Percentiles rank a stretch among this genome's conserved stretches.
Conservation (phyloP, 2,329 filamentous ascomycete genomes). For the Scytalidium lignicola region DNA sequence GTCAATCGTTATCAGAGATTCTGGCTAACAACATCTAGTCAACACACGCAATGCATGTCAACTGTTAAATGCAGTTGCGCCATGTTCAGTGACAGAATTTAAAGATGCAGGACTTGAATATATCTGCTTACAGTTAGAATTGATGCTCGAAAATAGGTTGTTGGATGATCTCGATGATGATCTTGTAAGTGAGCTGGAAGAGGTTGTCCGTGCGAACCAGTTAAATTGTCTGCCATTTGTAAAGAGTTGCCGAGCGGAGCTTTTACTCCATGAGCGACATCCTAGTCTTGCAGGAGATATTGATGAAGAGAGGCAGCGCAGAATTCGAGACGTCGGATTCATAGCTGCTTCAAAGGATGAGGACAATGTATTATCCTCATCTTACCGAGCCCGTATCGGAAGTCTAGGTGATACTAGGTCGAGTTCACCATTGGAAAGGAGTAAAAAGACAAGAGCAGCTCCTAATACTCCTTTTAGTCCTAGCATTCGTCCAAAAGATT, state of each 20-base stretch:
- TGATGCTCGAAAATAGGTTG: constrained; percentile 84
- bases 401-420: constrained; percentile 58
- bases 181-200: constrained; percentile 74
- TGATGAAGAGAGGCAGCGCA: constrained; percentile 61
- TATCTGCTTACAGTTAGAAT: constrained; percentile 84
- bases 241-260: constrained; percentile 67
- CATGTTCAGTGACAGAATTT: constrained; percentile 77
- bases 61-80: constrained; percentile 79
- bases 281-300: constrained; percentile 48
- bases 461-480: constrained; percentile 61
- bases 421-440: constrained; percentile 31
- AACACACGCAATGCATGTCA: constrained; percentile 80
- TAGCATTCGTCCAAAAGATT: constrained; percentile 61
- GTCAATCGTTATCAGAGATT: neutral
- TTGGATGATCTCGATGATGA: constrained; percentile 83
- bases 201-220: constrained; percentile 77
- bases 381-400: constrained; percentile 54
- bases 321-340: constrained; percentile 73
- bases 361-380: constrained; percentile 56
- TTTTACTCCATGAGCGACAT: constrained; percentile 53
- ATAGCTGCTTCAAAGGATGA: constrained; percentile 58
- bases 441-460: constrained; percentile 39
- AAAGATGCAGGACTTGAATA: constrained; percentile 87
- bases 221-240: constrained; percentile 70
- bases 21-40: constrained; percentile 39